These are phyloP conservation scores for Pseudognaphalium luteoalbum DNA, from an alignment of 129 eudicot genomes.

Conservation along the genomic window DNA sequence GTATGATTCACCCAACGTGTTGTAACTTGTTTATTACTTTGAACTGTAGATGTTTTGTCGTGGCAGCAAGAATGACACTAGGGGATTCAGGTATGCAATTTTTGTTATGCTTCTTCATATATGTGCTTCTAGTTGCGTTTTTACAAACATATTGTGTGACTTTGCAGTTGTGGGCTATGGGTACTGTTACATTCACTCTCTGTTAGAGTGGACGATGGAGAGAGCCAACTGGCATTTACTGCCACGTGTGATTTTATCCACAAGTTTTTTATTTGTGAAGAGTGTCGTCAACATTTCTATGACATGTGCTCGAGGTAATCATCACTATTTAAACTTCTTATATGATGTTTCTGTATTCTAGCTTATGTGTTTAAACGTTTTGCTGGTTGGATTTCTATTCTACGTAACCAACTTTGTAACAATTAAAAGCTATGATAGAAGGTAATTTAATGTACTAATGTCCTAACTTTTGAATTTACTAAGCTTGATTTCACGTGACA, in stretches of 20 bases:
- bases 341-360: not conserved
- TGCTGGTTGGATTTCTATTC: not conserved
- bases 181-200: conserved; percentile 77
- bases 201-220: conserved; percentile 84
- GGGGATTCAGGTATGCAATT: conserved; percentile 69
- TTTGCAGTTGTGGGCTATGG: conserved; percentile 93
- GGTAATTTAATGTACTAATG: not conserved
- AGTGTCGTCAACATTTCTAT: conserved; percentile 80
- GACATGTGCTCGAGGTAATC: conserved; percentile 77
- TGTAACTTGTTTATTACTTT: conserved; percentile 19
- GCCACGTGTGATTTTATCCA: conserved; percentile 75
- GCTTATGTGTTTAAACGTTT: not conserved
- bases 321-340: not conserved
- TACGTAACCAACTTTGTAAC: too few species aligned
- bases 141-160: not conserved
- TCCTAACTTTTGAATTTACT: not conserved
- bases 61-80: conserved; percentile 81
- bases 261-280: conserved; percentile 81
- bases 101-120: not conserved
- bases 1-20: not conserved
- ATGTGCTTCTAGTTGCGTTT: not conserved
- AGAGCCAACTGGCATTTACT: conserved; percentile 67
- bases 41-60: conserved; percentile 78
- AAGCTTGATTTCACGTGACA: not conserved
- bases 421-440: not conserved